Base-by-base conservation (phyloP, 768 basidiomycete genomes). In the Boletellus ananas region DNA sequence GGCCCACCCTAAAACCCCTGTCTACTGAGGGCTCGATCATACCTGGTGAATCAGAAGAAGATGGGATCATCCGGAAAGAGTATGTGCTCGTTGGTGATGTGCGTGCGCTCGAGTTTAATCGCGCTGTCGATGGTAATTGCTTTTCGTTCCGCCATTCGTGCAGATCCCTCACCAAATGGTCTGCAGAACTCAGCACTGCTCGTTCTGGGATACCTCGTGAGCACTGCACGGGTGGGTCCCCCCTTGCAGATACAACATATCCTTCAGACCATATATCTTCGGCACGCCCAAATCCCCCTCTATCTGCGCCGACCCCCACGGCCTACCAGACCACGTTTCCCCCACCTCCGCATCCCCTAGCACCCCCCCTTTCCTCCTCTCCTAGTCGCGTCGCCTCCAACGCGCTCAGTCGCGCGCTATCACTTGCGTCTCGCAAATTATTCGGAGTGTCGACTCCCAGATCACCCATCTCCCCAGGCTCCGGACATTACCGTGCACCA, bases 11-110 rank as follows among this genome's bases (percentile, higher is more conserved):
- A 0, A 71, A 61, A 29, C 61, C 63, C 6, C 56, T 78, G 3
- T 72, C 81, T 0, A 80, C 83, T 35, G 77, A 80, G 34, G 81
- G 77, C 2, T 89, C 87, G 0, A 66, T 79, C 49, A 90, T 90
- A 45, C 88, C 88, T 11, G 89, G 89, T 3, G 88, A 91, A 65
- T 87, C 84, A 0, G 89, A 90, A 60, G 88, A 91, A 62, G 88
- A 90, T 61, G 87, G 87, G 0, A 72, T 84, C 43, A 74, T 91
- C 43, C 78, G 86, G 45, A 79, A 83, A 54, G 95, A 98, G 61
- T 99, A 99, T 59, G 95, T 98, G 0, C 79, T 99, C 1, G 90
- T 98, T 1, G 94, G 87, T 37, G 93, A 99, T 66, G 82, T 80
- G 47, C 78, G 85, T 43, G 90, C 90, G 2, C 88, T 97, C 3